Conservation (phyloP, 495 filamentous ascomycete genomes). For the Paragyromitra xinjiangensis region DNA sequence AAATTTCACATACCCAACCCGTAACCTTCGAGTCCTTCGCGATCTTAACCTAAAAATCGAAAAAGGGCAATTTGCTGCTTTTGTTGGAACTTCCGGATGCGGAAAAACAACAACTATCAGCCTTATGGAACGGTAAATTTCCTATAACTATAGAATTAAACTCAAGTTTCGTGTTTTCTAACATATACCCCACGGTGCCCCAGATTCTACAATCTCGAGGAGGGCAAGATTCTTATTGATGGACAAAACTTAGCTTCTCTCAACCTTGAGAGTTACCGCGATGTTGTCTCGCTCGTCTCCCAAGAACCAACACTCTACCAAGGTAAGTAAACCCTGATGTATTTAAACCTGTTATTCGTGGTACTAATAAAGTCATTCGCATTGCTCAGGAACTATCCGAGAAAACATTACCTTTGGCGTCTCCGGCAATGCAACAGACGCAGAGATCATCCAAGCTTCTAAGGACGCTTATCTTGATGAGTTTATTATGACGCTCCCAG, state of each 20-base stretch:
- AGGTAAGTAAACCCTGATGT: slow-evolving; percentile 58
- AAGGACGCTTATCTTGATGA: slow-evolving; percentile 69
- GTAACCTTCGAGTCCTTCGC: slow-evolving; percentile 64
- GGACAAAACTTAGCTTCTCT: slow-evolving; percentile 62
- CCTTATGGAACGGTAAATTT: slow-evolving; percentile 64
- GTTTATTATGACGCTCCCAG: slow-evolving; percentile 69
- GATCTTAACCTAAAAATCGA: slow-evolving; percentile 67
- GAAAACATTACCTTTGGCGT: slow-evolving; percentile 70
- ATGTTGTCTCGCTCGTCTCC: slow-evolving; percentile 65
- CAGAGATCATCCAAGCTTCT: slow-evolving; percentile 66
- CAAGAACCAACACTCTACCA: slow-evolving; percentile 70
- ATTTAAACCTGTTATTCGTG: background rate
- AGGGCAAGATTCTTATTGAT: slow-evolving; percentile 65
- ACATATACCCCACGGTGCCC: background rate
- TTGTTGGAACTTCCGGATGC: slow-evolving; percentile 76
- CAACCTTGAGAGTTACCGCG: slow-evolving; percentile 65
- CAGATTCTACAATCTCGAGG: slow-evolving; percentile 66
- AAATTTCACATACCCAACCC: slow-evolving; percentile 68
- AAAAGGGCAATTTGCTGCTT: slow-evolving; percentile 71
- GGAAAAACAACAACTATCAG: slow-evolving; percentile 76
- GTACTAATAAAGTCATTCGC: background rate
- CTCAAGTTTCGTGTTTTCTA: background rate
- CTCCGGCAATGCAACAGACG: slow-evolving; percentile 60
- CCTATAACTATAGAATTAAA: slow-evolving; percentile 19
- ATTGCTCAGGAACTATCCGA: slow-evolving; percentile 60